Evolutionary conservation across 2,329 filamentous ascomycete genomes (phyloP), one percentile per base, ranked within the genome.

Genomic region (Clarireedia hainanense): DNA sequence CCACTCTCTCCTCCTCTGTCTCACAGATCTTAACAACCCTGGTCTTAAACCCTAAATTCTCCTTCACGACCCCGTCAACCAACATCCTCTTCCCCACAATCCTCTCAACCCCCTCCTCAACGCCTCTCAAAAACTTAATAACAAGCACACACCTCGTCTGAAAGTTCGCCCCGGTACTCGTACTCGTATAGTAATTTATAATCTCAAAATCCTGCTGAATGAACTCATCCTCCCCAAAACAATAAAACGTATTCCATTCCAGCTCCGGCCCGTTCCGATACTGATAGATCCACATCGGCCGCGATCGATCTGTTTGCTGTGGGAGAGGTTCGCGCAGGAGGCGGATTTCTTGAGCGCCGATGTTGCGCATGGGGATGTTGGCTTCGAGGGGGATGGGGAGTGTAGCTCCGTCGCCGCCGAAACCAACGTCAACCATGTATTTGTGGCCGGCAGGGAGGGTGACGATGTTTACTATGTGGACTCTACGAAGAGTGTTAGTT

Each of bases 161-260:
- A 80, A 64, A 57, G 85, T 70, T 69, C 73, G 77, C 52, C 76
- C 72, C 55, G 79, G 75, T 20, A 85, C 70, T 72, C 46, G 74
- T 75, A 60, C 78, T 81, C 1, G 79, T 80, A 47, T 66, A 78
- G 62, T 73, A 80, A 67, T 80, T 86, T 73, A 85, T 74, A 5
- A 84, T 72, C 37, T 75, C 75, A 63, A 82, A 88, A 68, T 88
- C 85, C 45, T 72, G 68, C 4, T 75, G 76, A 36, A 81, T 66
- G 67, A 86, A 88, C 68, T 88, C 84, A 15, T 77, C 72, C 58
- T 86, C 81, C 2, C 78, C 76, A 67, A 90, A 91, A 58, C 77
- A 80, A 67, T 88, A 89, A 48, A 76, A 78, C 1, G 79, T 72
- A 23, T 76, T 72, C 81, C 85, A 91, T 2, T 74, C 72, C 47